A percentile compares a stretch with the other conserved stretches of the same genome.
Evolutionary conservation across 495 filamentous ascomycete species (phyloP).

Genomic region (Diplogelasinospora grovesii): DNA sequence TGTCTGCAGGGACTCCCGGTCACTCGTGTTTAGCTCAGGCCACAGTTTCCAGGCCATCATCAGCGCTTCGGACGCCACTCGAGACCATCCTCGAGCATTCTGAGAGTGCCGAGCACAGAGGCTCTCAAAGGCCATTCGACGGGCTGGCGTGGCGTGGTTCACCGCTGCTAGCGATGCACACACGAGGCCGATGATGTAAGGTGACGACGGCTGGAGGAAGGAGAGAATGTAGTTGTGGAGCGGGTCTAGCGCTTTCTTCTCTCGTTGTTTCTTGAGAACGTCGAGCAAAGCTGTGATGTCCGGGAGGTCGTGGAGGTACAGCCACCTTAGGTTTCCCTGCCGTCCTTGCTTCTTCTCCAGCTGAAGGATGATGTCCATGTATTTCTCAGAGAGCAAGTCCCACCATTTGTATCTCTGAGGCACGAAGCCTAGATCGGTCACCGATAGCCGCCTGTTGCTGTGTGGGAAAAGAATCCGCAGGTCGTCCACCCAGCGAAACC

Average conservation of each 20-base stretch:
- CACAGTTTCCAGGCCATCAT: constrained; percentile 9
- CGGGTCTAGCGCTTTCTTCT: too few relatives aligned
- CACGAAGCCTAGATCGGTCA: constrained; percentile 5
- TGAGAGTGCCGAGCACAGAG: constrained; percentile 6
- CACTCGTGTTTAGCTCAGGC: constrained; percentile 1
- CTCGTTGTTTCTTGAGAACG: not conserved
- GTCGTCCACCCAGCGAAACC: constrained; percentile 12
- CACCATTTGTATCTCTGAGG: constrained; percentile 7
- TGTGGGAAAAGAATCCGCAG: constrained; percentile 7
- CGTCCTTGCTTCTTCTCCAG: constrained; percentile 8
- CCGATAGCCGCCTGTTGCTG: not conserved
- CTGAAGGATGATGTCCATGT: constrained; percentile 1
- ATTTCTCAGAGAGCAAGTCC: constrained; percentile 8
- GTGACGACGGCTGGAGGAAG: constrained; percentile 3
- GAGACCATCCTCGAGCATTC: not conserved
- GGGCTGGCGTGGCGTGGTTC: not conserved
- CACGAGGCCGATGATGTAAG: constrained; percentile 4
- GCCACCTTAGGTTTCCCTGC: constrained; percentile 9
- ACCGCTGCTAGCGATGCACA: constrained; percentile 5
- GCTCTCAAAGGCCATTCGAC: constrained; percentile 7
- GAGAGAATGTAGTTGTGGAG: not conserved
- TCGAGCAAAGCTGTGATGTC: constrained; percentile 4
- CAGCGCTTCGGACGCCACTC: constrained; percentile 4
- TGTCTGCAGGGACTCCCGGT: constrained; percentile 5
- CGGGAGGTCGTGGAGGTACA: constrained; percentile 12